Evolutionary conservation across 768 basidiomycete genomes (phyloP), one percentile per base, ranked within the genome.

Genomic region (Termitomyces sp.): DNA sequence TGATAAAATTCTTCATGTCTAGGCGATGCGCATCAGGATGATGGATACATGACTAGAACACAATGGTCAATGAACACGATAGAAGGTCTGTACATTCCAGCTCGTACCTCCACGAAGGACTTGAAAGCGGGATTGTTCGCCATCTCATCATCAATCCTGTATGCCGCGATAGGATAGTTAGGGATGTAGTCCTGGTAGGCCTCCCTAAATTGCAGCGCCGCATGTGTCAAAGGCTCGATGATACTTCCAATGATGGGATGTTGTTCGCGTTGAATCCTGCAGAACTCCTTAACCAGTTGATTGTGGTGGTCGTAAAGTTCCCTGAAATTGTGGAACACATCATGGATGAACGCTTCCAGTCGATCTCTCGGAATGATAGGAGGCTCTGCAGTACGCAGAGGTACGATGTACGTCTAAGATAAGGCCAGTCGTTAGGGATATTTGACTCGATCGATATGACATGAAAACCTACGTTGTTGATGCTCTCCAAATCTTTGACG

Each of bases 1-100:
- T 88, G 69, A 96, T 90, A 75, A 98, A 99, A 66, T 82, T 89
- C 71, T 96, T 94, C 85, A 99, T 90, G 70, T 95, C 94, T n/a
- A 93, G 80, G 54, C 89, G 86, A 68, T 91, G 87, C 1, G 94
- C 85, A 60, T 90, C 89, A 0, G 88, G 84, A 66, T 92, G 87
- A 38, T 89, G 85, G 12, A 79, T 66, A 54, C 79, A 80, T 67
- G 76, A n/a, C 79, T 81, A 62, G 22, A 36, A 51, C n/a, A 49
- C 16, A 59, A 16, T 12, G 18, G 33, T 20, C 45, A 42, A 32
- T 13, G 53, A 75, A 74, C 55, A 78, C 32, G n/a, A n/a, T n/a
- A n/a, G n/a, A n/a, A n/a, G n/a, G n/a, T n/a, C n/a, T n/a, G n/a
- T n/a, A n/a, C n/a, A n/a, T n/a, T n/a, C n/a, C n/a, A n/a, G 20